Conservation (phyloP, 768 basidiomycete species). For the Termitomyces sp. region DNA sequence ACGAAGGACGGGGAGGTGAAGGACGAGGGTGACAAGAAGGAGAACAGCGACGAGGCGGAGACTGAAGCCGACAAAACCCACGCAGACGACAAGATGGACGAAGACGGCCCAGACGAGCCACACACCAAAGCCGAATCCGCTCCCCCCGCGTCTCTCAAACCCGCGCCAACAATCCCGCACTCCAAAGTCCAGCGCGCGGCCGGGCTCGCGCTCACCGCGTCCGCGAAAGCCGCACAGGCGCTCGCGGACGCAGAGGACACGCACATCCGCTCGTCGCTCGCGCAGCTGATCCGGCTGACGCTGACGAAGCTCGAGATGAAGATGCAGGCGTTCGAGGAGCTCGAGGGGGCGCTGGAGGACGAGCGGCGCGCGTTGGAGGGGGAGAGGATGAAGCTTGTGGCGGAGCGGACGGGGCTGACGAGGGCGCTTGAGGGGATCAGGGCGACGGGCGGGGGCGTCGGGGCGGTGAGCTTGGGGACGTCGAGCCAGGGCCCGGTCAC, state of each 20-base stretch:
- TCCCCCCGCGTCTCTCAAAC: slow-evolving; percentile 34
- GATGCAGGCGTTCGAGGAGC: slow-evolving; percentile 90
- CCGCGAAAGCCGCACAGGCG: slow-evolving; percentile 76
- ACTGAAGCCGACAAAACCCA: slow-evolving; percentile 18
- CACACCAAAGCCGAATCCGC: slow-evolving; percentile 20
- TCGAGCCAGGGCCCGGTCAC: slow-evolving; percentile 59
- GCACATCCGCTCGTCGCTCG: slow-evolving; percentile 74
- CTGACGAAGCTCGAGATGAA: slow-evolving; percentile 91
- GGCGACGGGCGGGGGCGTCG: slow-evolving; percentile 45
- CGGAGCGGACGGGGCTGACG: slow-evolving; percentile 71
- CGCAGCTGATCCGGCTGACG: slow-evolving; percentile 81
- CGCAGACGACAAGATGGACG: slow-evolving; percentile 47
- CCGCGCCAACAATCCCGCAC: slow-evolving; percentile 49
- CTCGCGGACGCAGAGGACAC: slow-evolving; percentile 82
- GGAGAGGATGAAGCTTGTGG: slow-evolving; percentile 72
- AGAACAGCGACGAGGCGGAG: slow-evolving; percentile 19
- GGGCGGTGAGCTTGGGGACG: slow-evolving; percentile 41
- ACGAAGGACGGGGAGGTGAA: slow-evolving; percentile 39
- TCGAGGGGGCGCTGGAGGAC: slow-evolving; percentile 89
- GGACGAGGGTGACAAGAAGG: slow-evolving; percentile 2
- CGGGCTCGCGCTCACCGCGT: slow-evolving; percentile 82
- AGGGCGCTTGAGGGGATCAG: slow-evolving; percentile 68
- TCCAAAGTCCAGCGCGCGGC: slow-evolving; percentile 83
- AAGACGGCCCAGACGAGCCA: slow-evolving; percentile 30
- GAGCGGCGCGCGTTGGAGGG: slow-evolving; percentile 85